Evolutionary conservation across 768 basidiomycete genomes (phyloP).

Genomic region (Boletus fagicola): DNA sequence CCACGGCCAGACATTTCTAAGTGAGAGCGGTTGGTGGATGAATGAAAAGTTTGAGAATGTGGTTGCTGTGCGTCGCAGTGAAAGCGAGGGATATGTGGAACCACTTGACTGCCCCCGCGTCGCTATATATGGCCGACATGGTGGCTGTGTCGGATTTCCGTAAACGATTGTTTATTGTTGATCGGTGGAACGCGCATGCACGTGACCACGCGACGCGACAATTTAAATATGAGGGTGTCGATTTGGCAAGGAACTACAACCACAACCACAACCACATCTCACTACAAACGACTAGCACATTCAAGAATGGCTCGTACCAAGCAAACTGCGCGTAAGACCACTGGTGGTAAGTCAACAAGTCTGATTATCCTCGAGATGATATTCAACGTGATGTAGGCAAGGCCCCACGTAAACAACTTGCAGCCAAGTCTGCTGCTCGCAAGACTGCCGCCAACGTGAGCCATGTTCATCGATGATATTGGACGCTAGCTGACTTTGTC

Average conservation of each 20-base stretch:
- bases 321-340: constrained; percentile 76
- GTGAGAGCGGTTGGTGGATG: constrained; percentile 4
- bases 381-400: constrained; percentile 39
- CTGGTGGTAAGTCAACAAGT: constrained; percentile 52
- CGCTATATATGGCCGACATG: constrained; percentile 19
- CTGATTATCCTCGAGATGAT: background rate
- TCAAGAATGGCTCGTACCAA: constrained; percentile 66
- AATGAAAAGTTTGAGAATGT: background rate
- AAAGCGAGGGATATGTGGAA: constrained; percentile 7
- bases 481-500: background rate
- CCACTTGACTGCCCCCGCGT: background rate
- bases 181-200: constrained; percentile 13
- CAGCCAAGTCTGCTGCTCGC: constrained; percentile 59
- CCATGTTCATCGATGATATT: background rate
- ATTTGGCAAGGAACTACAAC: background rate
- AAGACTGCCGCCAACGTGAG: constrained; percentile 48
- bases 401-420: constrained; percentile 71
- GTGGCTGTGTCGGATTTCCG: constrained; percentile 34
- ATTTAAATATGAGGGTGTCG: constrained; percentile 17
- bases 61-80: constrained; percentile 6
- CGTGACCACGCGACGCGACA: constrained; percentile 31
- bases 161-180: constrained; percentile 19
- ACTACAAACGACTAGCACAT: background rate
- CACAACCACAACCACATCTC: background rate
- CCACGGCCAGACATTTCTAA: constrained; percentile 89